Conservation (phyloP, 2,329 filamentous ascomycete species). For the Ampelomyces quisqualis region DNA sequence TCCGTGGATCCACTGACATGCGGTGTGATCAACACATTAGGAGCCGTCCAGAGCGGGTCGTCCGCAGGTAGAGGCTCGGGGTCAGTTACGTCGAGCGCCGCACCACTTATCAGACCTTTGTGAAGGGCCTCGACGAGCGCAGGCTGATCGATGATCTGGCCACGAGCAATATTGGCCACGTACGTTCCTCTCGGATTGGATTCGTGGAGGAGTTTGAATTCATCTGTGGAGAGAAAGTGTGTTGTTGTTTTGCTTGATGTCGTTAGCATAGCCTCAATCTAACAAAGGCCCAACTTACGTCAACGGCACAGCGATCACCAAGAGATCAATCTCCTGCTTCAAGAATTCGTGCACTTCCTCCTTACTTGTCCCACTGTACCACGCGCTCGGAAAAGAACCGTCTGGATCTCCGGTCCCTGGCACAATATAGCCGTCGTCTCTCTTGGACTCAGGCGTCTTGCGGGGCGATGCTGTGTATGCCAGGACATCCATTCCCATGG, state of each 20-base stretch:
- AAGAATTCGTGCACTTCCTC: constrained; percentile 56
- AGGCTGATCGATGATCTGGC: constrained; percentile 61
- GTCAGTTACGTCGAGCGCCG: constrained; percentile 76
- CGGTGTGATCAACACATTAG: constrained; percentile 69
- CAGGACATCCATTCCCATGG: constrained; percentile 70
- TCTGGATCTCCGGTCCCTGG: constrained; percentile 64
- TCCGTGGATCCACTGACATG: constrained; percentile 59
- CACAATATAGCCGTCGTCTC: constrained; percentile 66
- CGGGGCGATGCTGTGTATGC: constrained; percentile 73
- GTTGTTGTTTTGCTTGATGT: constrained; percentile 48
- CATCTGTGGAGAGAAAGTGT: constrained; percentile 55
- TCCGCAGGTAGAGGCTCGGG: constrained; percentile 72
- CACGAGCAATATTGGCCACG: constrained; percentile 71
- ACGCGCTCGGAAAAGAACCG: constrained; percentile 56
- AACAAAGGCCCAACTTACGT: constrained; percentile 43
- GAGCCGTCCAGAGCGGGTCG: constrained; percentile 67
- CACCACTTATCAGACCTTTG: constrained; percentile 60
- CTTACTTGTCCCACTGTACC: constrained; percentile 59
- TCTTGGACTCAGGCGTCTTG: constrained; percentile 63
- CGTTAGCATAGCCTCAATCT: constrained; percentile 4
- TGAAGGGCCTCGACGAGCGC: constrained; percentile 65
- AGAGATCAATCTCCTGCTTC: constrained; percentile 56
- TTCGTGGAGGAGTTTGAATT: constrained; percentile 57
- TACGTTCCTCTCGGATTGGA: constrained; percentile 54
- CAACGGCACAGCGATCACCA: constrained; percentile 59